Percentiles rank a stretch among this genome's conserved stretches.
Evolutionary conservation across 164 flowering plant species (phyloP).

Genomic region (Aristolochia californica): DNA sequence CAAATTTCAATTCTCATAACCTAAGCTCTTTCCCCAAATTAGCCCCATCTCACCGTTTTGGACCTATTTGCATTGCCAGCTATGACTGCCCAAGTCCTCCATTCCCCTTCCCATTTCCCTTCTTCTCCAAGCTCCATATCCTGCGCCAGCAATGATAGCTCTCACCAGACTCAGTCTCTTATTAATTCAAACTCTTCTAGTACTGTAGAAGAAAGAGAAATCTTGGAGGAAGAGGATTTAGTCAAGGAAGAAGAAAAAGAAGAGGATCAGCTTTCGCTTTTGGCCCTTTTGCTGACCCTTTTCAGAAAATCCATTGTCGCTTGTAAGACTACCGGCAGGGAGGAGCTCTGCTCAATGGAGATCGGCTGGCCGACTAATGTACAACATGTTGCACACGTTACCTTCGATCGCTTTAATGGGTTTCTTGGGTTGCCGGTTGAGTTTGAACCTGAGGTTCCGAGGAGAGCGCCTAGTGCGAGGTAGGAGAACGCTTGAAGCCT

Average conservation of each 20-base stretch:
- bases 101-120: conserved; percentile 28
- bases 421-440: conserved; percentile 92
- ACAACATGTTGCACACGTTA: conserved; percentile 87
- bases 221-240: conserved; percentile 6
- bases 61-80: conserved; percentile 14
- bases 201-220: conserved; percentile 10
- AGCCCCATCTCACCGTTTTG: not conserved
- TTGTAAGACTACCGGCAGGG: conserved; percentile 39
- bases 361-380: conserved; percentile 88
- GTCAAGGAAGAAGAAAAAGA: conserved; percentile 14
- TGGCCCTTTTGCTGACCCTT: conserved; percentile 55
- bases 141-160: conserved; percentile 14
- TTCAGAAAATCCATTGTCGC: conserved; percentile 64
- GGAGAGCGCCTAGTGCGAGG: conserved; percentile 95
- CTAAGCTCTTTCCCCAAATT: conserved; percentile 4
- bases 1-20: conserved; percentile 2
- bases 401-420: conserved; percentile 89
- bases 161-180: conserved; percentile 9
- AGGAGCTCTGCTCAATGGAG: conserved; percentile 54
- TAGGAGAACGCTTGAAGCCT: conserved; percentile 10
- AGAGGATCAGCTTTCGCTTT: conserved; percentile 46
- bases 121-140: conserved; percentile 30
- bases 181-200: conserved; percentile 11
- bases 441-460: conserved; percentile 78
- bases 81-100: conserved; percentile 47